phyloP scores from a whole-genome alignment of 164 flowering plant genomes.

The Umbilicus rupestris region DNA sequence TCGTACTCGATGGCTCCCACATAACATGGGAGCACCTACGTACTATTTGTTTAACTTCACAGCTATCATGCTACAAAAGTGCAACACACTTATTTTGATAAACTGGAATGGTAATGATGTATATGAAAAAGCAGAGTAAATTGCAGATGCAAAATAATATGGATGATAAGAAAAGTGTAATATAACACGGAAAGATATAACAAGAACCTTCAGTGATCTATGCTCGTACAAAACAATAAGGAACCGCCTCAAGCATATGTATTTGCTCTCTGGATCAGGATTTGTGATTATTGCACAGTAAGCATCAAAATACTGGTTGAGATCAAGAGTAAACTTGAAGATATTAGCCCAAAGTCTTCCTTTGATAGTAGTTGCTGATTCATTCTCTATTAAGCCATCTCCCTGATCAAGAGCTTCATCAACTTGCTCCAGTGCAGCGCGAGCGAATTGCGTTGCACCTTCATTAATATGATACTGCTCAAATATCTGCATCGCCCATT shows the following conservation, averaged over 20 bases:
- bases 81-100: background rate
- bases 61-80: background rate
- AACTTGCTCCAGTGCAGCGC: slow-evolving; percentile 94
- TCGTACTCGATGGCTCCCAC: background rate
- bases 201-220: slow-evolving; percentile 61
- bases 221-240: slow-evolving; percentile 81
- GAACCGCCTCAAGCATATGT: slow-evolving; percentile 84
- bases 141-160: background rate
- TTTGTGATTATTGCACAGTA: slow-evolving; percentile 95
- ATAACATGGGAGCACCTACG: background rate
- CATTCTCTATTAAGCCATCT: slow-evolving; percentile 28
- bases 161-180: background rate
- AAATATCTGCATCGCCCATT: slow-evolving; percentile 91
- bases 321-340: slow-evolving; percentile 82
- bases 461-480: slow-evolving; percentile 78
- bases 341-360: slow-evolving; percentile 97
- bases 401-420: slow-evolving; percentile 54
- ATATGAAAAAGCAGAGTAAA: background rate
- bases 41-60: background rate
- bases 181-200: background rate
- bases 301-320: slow-evolving; percentile 63
- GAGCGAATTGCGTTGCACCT: slow-evolving; percentile 89
- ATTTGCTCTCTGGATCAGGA: slow-evolving; percentile 90
- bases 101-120: too few relatives aligned
- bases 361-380: slow-evolving; percentile 48